These are phyloP conservation scores for Ramaria sp. DNA, from an alignment of 768 basidiomycete genomes.

Conservation along the genomic window DNA sequence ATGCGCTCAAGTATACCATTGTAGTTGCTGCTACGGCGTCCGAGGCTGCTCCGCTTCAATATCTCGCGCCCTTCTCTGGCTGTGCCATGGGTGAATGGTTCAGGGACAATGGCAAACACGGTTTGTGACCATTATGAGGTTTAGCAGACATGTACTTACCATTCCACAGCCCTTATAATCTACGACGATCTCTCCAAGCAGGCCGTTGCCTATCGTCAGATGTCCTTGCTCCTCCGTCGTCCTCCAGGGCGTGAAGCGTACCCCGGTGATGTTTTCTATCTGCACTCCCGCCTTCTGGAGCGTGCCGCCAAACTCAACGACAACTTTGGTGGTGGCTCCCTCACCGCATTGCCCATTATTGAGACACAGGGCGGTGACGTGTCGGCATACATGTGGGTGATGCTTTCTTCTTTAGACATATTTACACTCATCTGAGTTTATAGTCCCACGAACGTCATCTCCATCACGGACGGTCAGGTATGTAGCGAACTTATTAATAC, in stretches of 20 bases:
- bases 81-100: conserved; percentile 99
- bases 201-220: conserved; percentile 99
- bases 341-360: conserved; percentile 98
- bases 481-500: not conserved
- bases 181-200: conserved; percentile 99
- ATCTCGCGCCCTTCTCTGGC: conserved; percentile 99
- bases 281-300: conserved; percentile 99
- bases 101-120: conserved; percentile 99
- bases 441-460: conserved; percentile 73
- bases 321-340: conserved; percentile 95
- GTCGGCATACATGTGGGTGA: conserved; percentile 93
- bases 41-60: conserved; percentile 98
- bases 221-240: conserved; percentile 99
- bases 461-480: conserved; percentile 92
- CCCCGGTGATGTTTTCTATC: conserved; percentile 99
- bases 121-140: conserved; percentile 30
- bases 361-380: conserved; percentile 99
- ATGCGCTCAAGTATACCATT: conserved; percentile 99
- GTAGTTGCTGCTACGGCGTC: conserved; percentile 99
- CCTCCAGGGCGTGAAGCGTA: conserved; percentile 99
- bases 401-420: conserved; percentile 34
- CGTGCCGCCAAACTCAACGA: conserved; percentile 99
- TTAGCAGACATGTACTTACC: conserved; percentile 4
- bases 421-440: conserved; percentile 18
- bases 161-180: conserved; percentile 75